Conservation (phyloP, 2,329 filamentous ascomycete genomes). For the Epichloe bromicola region DNA sequence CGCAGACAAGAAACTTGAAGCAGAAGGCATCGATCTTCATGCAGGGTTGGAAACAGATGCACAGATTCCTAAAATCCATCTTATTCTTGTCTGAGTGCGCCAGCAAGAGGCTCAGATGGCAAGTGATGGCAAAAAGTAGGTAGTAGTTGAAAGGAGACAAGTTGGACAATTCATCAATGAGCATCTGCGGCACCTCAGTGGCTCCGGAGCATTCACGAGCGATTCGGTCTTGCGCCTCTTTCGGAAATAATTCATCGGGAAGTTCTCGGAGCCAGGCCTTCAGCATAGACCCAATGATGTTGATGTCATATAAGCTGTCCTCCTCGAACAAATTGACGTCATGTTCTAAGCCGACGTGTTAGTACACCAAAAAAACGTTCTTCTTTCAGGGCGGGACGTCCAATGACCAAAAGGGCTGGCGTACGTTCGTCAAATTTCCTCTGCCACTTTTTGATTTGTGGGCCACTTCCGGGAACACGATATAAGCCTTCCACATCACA, state of each 20-base stretch:
- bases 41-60: constrained; percentile 93
- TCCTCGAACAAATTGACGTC: constrained; percentile 87
- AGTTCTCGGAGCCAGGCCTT: constrained; percentile 92
- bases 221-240: constrained; percentile 66
- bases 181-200: constrained; percentile 67
- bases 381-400: background rate
- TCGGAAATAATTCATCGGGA: constrained; percentile 89
- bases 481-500: constrained; percentile 91
- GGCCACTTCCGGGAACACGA: constrained; percentile 78
- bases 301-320: constrained; percentile 84
- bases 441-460: constrained; percentile 89
- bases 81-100: constrained; percentile 93
- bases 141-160: constrained; percentile 98
- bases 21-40: constrained; percentile 93
- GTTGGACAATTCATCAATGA: constrained; percentile 84
- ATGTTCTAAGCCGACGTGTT: constrained; percentile 39
- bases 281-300: constrained; percentile 90
- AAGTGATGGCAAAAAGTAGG: constrained; percentile 91
- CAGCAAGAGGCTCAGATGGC: constrained; percentile 81
- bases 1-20: constrained; percentile 87
- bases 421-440: constrained; percentile 75
- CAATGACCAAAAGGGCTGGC: constrained; percentile 7
- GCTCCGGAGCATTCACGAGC: constrained; percentile 67
- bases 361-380: background rate
- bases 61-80: constrained; percentile 93